A percentile compares a stretch with the other conserved stretches of the same genome.
These are phyloP conservation scores for Iris macrosiphon DNA, from an alignment of 106 monocot species.

Conservation along the genomic window DNA sequence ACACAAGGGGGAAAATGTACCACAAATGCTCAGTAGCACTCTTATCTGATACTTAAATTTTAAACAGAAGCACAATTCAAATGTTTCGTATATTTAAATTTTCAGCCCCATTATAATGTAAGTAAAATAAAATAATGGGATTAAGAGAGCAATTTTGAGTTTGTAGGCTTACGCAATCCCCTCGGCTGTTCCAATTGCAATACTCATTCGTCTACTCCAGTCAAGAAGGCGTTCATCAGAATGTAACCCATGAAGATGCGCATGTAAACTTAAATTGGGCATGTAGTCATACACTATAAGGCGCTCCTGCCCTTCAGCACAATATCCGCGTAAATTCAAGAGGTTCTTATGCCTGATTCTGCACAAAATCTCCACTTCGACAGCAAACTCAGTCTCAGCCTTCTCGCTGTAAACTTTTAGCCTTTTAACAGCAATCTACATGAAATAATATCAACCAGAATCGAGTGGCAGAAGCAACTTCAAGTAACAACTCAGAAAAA, in stretches of 20 bases:
- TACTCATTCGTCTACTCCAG: conserved; percentile 56
- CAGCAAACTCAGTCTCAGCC: conserved; percentile 55
- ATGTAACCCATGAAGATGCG: conserved; percentile 57
- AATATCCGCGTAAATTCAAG: conserved; percentile 51
- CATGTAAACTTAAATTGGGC: conserved; percentile 51
- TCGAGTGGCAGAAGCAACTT: no score
- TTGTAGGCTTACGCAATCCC: conserved; percentile 45
- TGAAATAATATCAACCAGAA: no score
- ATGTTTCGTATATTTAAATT: no score
- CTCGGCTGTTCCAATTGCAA: conserved; percentile 66
- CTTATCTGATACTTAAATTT: no score
- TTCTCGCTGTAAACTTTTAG: conserved; percentile 50
- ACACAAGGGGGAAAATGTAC: no score
- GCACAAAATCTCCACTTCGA: conserved; percentile 54
- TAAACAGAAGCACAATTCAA: no score
- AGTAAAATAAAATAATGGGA: no score
- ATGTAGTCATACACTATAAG: conserved; percentile 64
- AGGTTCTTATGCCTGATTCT: conserved; percentile 61
- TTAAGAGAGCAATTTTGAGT: not conserved
- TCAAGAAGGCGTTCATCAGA: conserved; percentile 42
- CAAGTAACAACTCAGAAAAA: not conserved
- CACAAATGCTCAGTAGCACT: no score
- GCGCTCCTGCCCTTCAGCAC: conserved; percentile 55
- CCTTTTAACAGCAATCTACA: conserved; percentile 68
- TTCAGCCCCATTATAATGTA: no score